A percentile compares a stretch with the other conserved stretches of the same genome.
Evolutionary conservation across 306 rosid genomes (phyloP).

Genomic region (Rosa lucieae): DNA sequence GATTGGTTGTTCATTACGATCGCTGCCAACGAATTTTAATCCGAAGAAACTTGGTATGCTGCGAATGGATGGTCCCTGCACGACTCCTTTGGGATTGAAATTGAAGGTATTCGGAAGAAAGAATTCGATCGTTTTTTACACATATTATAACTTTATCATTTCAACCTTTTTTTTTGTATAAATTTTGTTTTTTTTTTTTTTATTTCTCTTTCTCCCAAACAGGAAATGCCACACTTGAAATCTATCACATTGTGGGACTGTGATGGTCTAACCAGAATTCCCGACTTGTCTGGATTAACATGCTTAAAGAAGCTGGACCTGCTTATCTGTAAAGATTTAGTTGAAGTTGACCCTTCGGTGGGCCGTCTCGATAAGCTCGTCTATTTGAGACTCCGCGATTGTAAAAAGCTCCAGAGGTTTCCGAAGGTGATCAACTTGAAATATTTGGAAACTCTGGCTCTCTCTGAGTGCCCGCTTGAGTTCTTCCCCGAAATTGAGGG

Average conservation of each 20-base stretch:
- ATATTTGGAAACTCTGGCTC: neutral
- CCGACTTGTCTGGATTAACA: neutral
- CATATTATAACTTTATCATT: too few relatives aligned
- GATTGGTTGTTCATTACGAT: neutral
- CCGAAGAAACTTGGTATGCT: neutral
- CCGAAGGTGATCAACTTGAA: neutral
- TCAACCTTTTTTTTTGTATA: neutral
- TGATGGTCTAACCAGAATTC: neutral
- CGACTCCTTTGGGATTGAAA: neutral
- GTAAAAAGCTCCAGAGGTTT: neutral
- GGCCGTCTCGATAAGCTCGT: neutral
- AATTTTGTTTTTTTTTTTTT: neutral
- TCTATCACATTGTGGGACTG: neutral
- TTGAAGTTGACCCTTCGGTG: neutral
- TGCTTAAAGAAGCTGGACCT: neutral
- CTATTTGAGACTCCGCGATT: rapidly evolving
- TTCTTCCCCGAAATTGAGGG: neutral
- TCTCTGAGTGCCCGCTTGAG: neutral
- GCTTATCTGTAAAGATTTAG: neutral
- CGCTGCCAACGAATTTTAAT: neutral
- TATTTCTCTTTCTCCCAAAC: neutral
- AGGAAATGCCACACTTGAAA: neutral
- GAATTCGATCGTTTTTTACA: too few relatives aligned
- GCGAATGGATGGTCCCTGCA: neutral
- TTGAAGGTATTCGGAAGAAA: neutral